Evolutionary conservation across 2,329 filamentous ascomycete genomes (phyloP).

Genomic region (Aspergillus ruber): DNA sequence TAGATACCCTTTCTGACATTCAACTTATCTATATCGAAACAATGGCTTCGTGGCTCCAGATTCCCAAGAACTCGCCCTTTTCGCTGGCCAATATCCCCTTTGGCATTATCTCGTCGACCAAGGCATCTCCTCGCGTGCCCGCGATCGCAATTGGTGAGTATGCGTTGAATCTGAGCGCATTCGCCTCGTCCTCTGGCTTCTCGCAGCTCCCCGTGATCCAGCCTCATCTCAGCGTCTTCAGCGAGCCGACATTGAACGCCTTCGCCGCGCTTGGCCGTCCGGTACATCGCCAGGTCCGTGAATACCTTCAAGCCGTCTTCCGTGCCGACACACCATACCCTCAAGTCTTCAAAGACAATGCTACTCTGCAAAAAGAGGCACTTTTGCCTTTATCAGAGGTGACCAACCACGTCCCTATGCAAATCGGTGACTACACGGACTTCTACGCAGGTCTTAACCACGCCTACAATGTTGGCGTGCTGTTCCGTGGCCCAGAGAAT

Average conservation of each 20-base stretch:
- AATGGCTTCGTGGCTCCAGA: conserved; percentile 53
- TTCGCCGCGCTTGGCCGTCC: conserved; percentile 67
- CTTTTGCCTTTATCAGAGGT: conserved; percentile 56
- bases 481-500: conserved; percentile 67
- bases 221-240: conserved; percentile 56
- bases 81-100: conserved; percentile 77
- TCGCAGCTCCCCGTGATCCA: conserved; percentile 51
- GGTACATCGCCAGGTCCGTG: conserved; percentile 62
- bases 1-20: neutral
- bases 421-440: conserved; percentile 77
- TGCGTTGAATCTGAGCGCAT: conserved; percentile 62
- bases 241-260: conserved; percentile 59
- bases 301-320: conserved; percentile 63
- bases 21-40: conserved; percentile 15
- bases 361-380: conserved; percentile 48
- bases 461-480: conserved; percentile 63
- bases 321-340: conserved; percentile 53
- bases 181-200: conserved; percentile 56
- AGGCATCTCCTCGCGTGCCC: conserved; percentile 52
- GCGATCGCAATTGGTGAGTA: conserved; percentile 68
- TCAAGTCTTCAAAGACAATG: conserved; percentile 58
- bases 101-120: conserved; percentile 65
- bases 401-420: conserved; percentile 65
- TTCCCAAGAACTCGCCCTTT: conserved; percentile 59
- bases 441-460: conserved; percentile 79